Percentiles rank a stretch among this genome's conserved stretches.
Evolutionary conservation across 192 early-diverging fungal species (phyloP).

Genomic region (Rhizophagus sp.): DNA sequence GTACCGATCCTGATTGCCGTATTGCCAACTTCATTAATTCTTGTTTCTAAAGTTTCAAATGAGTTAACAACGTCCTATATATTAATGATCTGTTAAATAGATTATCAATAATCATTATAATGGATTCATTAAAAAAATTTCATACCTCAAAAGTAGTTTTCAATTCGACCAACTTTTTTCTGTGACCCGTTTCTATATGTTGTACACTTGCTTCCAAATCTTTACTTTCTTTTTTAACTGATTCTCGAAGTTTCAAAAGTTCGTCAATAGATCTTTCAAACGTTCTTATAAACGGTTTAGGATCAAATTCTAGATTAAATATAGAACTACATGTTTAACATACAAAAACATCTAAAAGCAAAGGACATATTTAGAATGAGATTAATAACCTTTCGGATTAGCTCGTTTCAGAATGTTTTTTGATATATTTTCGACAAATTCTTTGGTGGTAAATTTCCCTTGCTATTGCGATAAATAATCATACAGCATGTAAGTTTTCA

Average conservation of each 20-base stretch:
- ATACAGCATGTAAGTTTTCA: neutral
- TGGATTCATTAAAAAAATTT: neutral
- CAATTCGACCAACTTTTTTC: conserved; percentile 78
- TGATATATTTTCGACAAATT: conserved; percentile 61
- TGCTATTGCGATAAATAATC: conserved; percentile 23
- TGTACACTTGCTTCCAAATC: conserved; percentile 80
- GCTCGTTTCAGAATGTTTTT: conserved; percentile 48
- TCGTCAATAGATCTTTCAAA: conserved; percentile 88
- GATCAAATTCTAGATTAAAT: conserved; percentile 66
- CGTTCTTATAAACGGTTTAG: conserved; percentile 87
- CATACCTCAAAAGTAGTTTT: conserved; percentile 76
- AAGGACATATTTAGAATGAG: neutral
- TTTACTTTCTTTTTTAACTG: conserved; percentile 80
- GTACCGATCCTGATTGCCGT: conserved; percentile 93
- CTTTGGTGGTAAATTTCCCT: conserved; percentile 53
- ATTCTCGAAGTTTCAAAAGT: conserved; percentile 70
- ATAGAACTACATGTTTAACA: neutral
- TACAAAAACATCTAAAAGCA: neutral
- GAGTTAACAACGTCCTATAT: conserved; percentile 80
- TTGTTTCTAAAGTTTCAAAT: conserved; percentile 84
- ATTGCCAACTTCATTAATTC: conserved; percentile 90
- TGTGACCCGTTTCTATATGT: conserved; percentile 72
- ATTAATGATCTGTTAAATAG: neutral
- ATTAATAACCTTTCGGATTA: conserved; percentile 39
- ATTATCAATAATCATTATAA: neutral